Evolutionary conservation across 2,329 filamentous ascomycete species (phyloP).

Genomic region (Dactylellina parvicollis): DNA sequence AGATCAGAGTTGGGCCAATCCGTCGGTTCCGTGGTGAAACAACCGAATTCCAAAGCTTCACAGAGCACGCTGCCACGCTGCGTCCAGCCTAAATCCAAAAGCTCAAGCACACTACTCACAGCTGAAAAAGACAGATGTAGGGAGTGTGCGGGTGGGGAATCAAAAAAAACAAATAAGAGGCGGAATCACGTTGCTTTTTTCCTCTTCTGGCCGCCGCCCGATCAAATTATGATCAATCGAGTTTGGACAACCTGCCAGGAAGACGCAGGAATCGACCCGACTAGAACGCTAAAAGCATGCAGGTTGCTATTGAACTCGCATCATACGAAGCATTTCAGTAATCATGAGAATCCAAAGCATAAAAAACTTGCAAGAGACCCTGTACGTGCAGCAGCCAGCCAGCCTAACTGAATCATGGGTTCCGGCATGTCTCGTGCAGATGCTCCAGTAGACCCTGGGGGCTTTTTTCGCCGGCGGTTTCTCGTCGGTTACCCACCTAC

Average conservation of each 20-base stretch:
- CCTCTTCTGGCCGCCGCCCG: slow-evolving; percentile 12
- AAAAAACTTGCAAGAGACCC: slow-evolving; percentile 42
- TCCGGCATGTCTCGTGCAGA: slow-evolving; percentile 36
- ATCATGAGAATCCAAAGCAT: slow-evolving; percentile 25
- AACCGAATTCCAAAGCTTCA: slow-evolving; percentile 12
- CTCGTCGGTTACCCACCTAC: background rate
- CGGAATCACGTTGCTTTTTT: slow-evolving; percentile 18
- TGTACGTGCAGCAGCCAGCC: slow-evolving; percentile 39
- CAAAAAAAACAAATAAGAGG: slow-evolving; percentile 1
- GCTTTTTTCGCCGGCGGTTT: background rate
- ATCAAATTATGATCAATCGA: slow-evolving; percentile 19
- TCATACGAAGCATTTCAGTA: slow-evolving; percentile 45
- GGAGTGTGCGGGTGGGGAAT: slow-evolving; percentile 3
- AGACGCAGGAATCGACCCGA: slow-evolving; percentile 44
- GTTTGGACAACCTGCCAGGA: slow-evolving; percentile 13
- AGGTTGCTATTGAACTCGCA: slow-evolving; percentile 46
- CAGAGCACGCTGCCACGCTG: background rate
- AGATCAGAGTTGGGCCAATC: slow-evolving; percentile 14
- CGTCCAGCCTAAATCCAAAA: slow-evolving; percentile 13
- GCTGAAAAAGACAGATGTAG: background rate
- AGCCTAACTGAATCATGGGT: slow-evolving; percentile 43
- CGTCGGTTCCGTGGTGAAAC: slow-evolving; percentile 25
- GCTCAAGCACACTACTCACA: background rate
- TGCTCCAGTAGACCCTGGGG: slow-evolving; percentile 26
- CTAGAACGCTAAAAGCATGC: slow-evolving; percentile 48